phyloP scores from a whole-genome alignment of 2,329 filamentous ascomycete species.

The Arthrobotrys sinensis region DNA sequence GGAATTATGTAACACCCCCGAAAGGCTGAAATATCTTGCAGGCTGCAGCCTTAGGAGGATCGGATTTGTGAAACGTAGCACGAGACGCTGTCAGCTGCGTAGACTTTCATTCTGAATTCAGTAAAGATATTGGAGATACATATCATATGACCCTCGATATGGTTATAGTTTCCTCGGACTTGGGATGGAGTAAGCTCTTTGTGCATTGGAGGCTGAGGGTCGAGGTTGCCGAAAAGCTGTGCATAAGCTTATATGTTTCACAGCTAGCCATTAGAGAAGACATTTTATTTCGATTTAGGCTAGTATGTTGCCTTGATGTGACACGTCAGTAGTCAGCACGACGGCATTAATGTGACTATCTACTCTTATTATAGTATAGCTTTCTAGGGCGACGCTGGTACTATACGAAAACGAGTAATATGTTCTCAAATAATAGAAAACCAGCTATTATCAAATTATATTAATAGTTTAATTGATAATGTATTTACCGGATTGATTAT shows the following conservation, averaged over 20 bases:
- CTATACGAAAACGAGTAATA: too few relatives aligned
- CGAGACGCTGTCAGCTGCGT: slow-evolving; percentile 16
- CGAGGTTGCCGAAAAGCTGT: not conserved
- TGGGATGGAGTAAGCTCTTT: slow-evolving; percentile 13
- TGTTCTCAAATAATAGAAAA: too few relatives aligned
- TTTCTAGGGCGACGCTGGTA: not conserved
- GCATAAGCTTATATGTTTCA: slow-evolving; percentile 25
- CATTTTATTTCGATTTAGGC: not conserved
- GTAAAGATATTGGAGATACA: not conserved
- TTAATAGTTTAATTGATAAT: too few relatives aligned
- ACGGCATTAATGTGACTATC: not conserved
- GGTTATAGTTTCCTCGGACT: slow-evolving; percentile 8
- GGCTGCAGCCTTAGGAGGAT: slow-evolving; percentile 13
- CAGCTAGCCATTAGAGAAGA: not conserved
- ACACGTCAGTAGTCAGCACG: not conserved
- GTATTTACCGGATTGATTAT: too few relatives aligned
- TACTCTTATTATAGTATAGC: not conserved
- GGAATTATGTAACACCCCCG: slow-evolving; percentile 10
- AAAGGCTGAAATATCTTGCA: not conserved
- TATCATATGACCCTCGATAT: slow-evolving; percentile 4
- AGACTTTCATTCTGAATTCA: not conserved
- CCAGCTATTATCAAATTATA: too few relatives aligned
- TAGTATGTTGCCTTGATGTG: not conserved
- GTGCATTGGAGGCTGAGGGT: not conserved
- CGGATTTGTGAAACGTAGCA: slow-evolving; percentile 16